Evolutionary conservation across 208 protist species (phyloP).

Genomic region (Acanthamoeba pearcei): DNA sequence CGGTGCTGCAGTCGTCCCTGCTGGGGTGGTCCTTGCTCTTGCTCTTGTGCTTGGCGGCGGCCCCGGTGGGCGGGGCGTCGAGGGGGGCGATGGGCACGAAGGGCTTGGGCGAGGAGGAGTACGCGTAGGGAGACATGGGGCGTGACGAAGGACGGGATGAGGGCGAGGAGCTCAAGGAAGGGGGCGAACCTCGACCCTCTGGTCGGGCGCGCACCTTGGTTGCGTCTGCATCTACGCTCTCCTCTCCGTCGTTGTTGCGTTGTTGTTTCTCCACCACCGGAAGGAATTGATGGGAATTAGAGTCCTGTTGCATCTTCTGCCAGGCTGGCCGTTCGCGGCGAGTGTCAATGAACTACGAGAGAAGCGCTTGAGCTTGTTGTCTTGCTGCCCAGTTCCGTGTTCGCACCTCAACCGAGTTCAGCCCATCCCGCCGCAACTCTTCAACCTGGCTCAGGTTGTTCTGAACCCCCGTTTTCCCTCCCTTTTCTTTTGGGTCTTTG

Average conservation of each 20-base stretch:
- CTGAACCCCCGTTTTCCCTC: too few relatives aligned
- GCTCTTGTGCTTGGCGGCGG: constrained; percentile 34
- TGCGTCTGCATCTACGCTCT: background rate
- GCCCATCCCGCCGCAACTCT: background rate
- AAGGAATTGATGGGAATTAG: background rate
- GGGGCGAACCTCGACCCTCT: background rate
- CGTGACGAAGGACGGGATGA: background rate
- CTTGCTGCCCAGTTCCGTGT: background rate
- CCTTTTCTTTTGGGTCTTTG: too few relatives aligned
- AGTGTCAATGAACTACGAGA: too few relatives aligned
- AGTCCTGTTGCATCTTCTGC: background rate
- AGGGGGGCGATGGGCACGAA: background rate
- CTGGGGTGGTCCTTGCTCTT: background rate
- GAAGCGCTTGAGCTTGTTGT: too few relatives aligned
- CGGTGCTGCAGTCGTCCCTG: background rate
- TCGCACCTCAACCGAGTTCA: background rate
- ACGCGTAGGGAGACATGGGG: background rate
- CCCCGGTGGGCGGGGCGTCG: background rate
- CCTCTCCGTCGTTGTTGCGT: background rate
- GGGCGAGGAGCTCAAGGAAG: background rate
- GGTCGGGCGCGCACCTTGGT: background rate
- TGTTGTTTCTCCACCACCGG: background rate
- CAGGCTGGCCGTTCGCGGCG: too few relatives aligned
- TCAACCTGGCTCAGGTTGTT: background rate
- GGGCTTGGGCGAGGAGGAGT: background rate